Evolutionary conservation across 306 rosid species (phyloP).

Genomic region (Prunus fruticosa): DNA sequence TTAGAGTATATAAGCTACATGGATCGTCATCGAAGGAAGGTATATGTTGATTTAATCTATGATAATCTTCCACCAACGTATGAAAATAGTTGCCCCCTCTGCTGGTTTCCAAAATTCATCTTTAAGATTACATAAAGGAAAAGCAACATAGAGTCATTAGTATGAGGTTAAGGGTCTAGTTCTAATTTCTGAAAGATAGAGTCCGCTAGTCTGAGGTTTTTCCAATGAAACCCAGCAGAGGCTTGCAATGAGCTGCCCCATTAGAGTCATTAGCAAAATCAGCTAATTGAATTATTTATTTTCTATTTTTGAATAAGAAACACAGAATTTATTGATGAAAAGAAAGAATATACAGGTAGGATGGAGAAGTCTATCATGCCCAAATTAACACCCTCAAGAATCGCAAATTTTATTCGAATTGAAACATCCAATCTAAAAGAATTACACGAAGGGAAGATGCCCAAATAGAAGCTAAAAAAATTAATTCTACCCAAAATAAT

Average conservation of each 20-base stretch:
- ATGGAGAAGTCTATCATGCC: too few species aligned
- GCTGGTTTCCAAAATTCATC: background rate
- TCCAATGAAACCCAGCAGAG: background rate
- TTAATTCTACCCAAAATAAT: too few species aligned
- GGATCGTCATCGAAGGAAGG: constrained; percentile 96
- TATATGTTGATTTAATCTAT: constrained; percentile 28
- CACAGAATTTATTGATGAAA: background rate
- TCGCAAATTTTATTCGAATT: too few species aligned
- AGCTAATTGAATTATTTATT: background rate
- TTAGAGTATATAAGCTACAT: constrained; percentile 72
- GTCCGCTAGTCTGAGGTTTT: background rate
- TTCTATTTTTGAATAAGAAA: background rate
- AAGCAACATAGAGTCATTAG: background rate
- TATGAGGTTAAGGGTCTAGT: too few species aligned
- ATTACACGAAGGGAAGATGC: too few species aligned
- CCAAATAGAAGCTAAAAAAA: too few species aligned
- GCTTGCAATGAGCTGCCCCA: background rate
- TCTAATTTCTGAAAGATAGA: background rate
- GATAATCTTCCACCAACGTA: background rate
- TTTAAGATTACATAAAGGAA: background rate
- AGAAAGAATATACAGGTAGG: too few species aligned
- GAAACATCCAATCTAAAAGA: too few species aligned
- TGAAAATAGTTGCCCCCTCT: constrained; percentile 2
- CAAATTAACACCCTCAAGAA: too few species aligned
- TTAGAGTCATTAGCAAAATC: background rate